Percentiles rank a stretch among this genome's conserved stretches.
Evolutionary conservation across 2,329 filamentous ascomycete genomes (phyloP).

Genomic region (Phoma sp.): DNA sequence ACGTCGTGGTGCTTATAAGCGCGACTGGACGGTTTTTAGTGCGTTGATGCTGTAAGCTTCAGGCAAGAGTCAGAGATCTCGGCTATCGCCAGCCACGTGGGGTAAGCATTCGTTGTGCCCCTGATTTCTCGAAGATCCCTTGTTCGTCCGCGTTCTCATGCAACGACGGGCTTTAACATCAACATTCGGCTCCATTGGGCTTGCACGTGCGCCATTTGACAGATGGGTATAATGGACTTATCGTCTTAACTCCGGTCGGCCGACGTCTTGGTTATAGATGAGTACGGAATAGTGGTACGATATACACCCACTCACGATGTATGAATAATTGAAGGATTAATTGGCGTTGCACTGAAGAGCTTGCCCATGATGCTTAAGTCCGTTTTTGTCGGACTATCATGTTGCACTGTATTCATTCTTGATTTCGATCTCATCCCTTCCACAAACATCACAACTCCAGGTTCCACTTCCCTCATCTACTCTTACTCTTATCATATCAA

Average conservation of each 20-base stretch:
- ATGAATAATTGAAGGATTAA: no score
- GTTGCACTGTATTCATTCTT: no score
- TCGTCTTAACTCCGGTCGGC: conserved; percentile 1
- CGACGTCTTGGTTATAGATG: no score
- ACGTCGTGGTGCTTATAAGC: conserved; percentile 5
- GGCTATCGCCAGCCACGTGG: conserved; percentile 18
- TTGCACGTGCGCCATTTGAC: not conserved
- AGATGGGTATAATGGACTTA: not conserved
- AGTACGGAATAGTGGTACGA: no score
- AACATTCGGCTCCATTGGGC: not conserved
- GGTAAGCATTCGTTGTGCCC: not conserved
- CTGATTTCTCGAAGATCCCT: not conserved
- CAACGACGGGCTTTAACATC: no score
- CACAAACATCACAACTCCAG: no score
- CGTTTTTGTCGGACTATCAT: no score
- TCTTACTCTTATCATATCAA: not conserved
- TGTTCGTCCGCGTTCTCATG: no score
- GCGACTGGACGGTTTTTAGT: conserved; percentile 3
- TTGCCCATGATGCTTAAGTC: conserved; percentile 2
- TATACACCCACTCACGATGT: no score
- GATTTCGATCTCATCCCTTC: not conserved
- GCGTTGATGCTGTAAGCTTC: conserved; percentile 17
- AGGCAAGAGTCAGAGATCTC: conserved; percentile 8
- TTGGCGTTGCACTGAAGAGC: not conserved
- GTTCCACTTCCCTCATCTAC: no score